Evolutionary conservation across 1,139 yeast species (phyloP).

Genomic region (Yarrowia galli): DNA sequence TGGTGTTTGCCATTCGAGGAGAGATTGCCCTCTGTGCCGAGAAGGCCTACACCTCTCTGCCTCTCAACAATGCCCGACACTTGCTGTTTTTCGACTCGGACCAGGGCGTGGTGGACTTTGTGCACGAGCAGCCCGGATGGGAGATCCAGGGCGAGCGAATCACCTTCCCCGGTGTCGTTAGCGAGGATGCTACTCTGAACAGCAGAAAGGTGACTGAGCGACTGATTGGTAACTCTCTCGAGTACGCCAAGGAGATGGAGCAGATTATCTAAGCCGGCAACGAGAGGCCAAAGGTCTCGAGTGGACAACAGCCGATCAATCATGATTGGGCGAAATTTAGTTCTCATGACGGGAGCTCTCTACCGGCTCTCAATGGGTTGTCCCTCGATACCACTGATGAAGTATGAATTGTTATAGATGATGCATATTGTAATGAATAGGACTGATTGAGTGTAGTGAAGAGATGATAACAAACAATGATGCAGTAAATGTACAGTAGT

Average conservation of each 20-base stretch:
- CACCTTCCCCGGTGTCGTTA: constrained; percentile 55
- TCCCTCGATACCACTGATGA: background rate
- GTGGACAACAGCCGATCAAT: too few species aligned
- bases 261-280: constrained; percentile 64
- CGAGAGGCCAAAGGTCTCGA: constrained; percentile 8
- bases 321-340: too few species aligned
- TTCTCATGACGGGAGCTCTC: too few species aligned
- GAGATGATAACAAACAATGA: too few species aligned
- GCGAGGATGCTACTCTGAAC: constrained; percentile 43
- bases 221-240: constrained; percentile 69
- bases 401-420: constrained; percentile 14
- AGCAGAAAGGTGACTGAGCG: constrained; percentile 50
- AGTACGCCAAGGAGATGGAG: constrained; percentile 86
- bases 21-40: constrained; percentile 92
- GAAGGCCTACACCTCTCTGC: constrained; percentile 75
- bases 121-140: constrained; percentile 70
- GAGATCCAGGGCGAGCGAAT: constrained; percentile 64
- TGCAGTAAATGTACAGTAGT: too few species aligned
- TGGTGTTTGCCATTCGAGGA: constrained; percentile 76
- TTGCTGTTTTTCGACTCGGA: constrained; percentile 77
- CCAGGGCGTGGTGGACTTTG: constrained; percentile 67
- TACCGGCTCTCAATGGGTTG: too few species aligned
- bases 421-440: constrained; percentile 5
- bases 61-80: constrained; percentile 82
- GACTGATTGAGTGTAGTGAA: too few species aligned